phyloP scores from a whole-genome alignment of 306 rosid species.

The Coriaria nepalensis region DNA sequence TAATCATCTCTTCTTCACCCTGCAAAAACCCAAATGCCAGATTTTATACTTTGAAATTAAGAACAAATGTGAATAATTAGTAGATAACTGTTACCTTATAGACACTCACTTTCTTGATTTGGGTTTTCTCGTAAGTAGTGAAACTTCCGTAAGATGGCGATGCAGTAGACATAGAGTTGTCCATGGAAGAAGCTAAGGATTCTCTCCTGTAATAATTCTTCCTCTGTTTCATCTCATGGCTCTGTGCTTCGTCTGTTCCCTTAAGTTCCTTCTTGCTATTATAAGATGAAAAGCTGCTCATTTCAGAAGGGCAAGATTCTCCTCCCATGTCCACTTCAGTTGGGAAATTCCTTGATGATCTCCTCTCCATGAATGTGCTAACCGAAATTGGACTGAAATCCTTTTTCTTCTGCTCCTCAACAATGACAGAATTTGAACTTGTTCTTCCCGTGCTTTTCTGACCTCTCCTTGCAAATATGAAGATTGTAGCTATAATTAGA shows the following conservation, averaged over 20 bases:
- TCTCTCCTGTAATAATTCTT: conserved; percentile 41
- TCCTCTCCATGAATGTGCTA: conserved; percentile 17
- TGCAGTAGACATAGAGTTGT: conserved; percentile 29
- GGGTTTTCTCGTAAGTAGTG: conserved; percentile 55
- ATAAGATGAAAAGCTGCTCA: conserved; percentile 43
- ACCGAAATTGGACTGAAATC: conserved; percentile 7
- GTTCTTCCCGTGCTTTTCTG: conserved; percentile 5
- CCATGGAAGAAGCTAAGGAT: conserved; percentile 44
- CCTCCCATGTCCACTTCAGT: conserved; percentile 26
- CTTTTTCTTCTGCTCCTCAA: conserved; percentile 11
- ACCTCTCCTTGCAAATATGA: conserved; percentile 21
- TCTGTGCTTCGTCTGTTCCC: conserved; percentile 28
- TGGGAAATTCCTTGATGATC: background rate
- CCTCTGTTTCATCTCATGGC: conserved; percentile 38
- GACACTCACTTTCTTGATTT: conserved; percentile 36
- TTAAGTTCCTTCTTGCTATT: conserved; percentile 7
- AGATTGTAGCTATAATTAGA: conserved; percentile 22
- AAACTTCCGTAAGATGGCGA: conserved; percentile 74
- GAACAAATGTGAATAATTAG: no score
- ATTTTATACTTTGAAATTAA: no score
- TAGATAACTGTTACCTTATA: background rate
- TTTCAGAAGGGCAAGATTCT: conserved; percentile 52
- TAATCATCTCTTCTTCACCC: conserved; percentile 50
- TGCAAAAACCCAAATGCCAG: conserved; percentile 10
- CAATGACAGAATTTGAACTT: conserved; percentile 10